Percentiles rank a stretch among this genome's conserved stretches.
phyloP scores from a whole-genome alignment of 495 filamentous ascomycete genomes.

The Penicillium herquei region DNA sequence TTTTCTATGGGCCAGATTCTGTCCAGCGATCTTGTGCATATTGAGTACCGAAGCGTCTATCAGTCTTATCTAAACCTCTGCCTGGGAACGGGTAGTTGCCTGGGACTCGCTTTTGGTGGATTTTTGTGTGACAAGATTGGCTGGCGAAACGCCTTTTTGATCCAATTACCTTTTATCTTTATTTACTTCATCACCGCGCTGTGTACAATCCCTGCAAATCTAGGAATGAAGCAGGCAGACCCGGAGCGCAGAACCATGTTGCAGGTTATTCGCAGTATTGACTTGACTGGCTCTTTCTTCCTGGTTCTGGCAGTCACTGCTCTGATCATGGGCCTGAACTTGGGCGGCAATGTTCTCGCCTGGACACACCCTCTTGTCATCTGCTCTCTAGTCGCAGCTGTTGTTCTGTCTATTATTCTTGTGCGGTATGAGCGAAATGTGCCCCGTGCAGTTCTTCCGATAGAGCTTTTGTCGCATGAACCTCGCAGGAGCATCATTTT shows the following conservation, averaged over 20 bases:
- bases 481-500: slow-evolving; percentile 69
- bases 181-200: slow-evolving; percentile 56
- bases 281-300: slow-evolving; percentile 63
- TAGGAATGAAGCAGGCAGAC: slow-evolving; percentile 54
- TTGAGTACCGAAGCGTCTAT: slow-evolving; percentile 71
- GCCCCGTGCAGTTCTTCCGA: slow-evolving; percentile 68
- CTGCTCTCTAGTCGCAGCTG: slow-evolving; percentile 55
- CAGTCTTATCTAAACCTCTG: slow-evolving; percentile 76
- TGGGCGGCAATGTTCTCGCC: slow-evolving; percentile 73
- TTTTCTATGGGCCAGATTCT: slow-evolving; percentile 72
- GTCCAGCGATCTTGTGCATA: slow-evolving; percentile 69
- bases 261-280: slow-evolving; percentile 64
- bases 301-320: slow-evolving; percentile 63
- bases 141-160: slow-evolving; percentile 68
- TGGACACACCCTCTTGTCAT: slow-evolving; percentile 74
- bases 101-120: slow-evolving; percentile 72
- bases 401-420: slow-evolving; percentile 55
- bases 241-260: slow-evolving; percentile 44
- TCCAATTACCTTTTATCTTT: slow-evolving; percentile 66
- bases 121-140: slow-evolving; percentile 70
- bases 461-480: slow-evolving; percentile 55
- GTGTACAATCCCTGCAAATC: slow-evolving; percentile 56
- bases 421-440: slow-evolving; percentile 61
- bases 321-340: slow-evolving; percentile 70
- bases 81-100: slow-evolving; percentile 60